Evolutionary conservation across 116 monocot species (phyloP).

Genomic region (Dioscorea cayenensis): DNA sequence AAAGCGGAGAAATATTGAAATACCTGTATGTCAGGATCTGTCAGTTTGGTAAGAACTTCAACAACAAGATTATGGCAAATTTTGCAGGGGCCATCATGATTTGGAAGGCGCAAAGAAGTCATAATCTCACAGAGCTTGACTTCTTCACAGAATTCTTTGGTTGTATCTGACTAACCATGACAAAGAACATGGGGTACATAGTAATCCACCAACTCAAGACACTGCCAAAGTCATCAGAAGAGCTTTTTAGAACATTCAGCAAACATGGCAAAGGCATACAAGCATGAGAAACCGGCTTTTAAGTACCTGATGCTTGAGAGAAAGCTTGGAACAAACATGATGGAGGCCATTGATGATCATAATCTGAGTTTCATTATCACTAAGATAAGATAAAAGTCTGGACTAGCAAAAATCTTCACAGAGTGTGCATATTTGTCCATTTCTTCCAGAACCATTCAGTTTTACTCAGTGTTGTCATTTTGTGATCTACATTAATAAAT

Average conservation of each 20-base stretch:
- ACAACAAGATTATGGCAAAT: slow-evolving; percentile 45
- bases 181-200: slow-evolving; percentile 67
- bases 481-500: slow-evolving; percentile 1
- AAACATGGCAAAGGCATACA: too few relatives aligned
- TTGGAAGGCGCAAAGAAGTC: slow-evolving; percentile 10
- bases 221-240: slow-evolving; percentile 38
- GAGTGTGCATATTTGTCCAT: slow-evolving; percentile 37
- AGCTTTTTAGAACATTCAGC: too few relatives aligned
- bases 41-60: slow-evolving; percentile 51
- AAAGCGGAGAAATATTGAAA: neutral
- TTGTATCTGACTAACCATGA: slow-evolving; percentile 35
- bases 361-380: slow-evolving; percentile 45
- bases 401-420: slow-evolving; percentile 55
- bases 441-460: slow-evolving; percentile 6
- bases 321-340: slow-evolving; percentile 36
- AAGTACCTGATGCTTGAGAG: slow-evolving; percentile 45
- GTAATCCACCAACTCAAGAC: slow-evolving; percentile 57
- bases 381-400: slow-evolving; percentile 37
- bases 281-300: neutral
- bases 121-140: slow-evolving; percentile 52
- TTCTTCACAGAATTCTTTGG: slow-evolving; percentile 67
- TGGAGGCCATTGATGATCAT: slow-evolving; percentile 42
- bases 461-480: slow-evolving; percentile 4
- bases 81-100: slow-evolving; percentile 44
- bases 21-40: slow-evolving; percentile 81